phyloP scores from a whole-genome alignment of 179 eudicot genomes.

The Carnegiea gigantea region DNA sequence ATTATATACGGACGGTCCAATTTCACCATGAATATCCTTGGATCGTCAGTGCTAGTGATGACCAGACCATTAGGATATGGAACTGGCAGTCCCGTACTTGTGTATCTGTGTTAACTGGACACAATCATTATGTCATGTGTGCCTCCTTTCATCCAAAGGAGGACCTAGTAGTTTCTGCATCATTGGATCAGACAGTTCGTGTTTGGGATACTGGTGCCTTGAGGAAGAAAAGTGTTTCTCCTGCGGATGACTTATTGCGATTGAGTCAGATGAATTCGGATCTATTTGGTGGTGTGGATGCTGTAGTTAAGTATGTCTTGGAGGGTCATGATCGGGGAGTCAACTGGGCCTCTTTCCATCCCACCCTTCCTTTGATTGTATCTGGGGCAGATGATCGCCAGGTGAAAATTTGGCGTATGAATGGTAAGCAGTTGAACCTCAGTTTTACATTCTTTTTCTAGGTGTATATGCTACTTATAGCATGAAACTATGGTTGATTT shows the following conservation, averaged over 20 bases:
- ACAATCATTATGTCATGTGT: conserved; percentile 89
- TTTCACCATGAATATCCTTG: conserved; percentile 87
- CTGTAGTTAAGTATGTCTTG: conserved; percentile 80
- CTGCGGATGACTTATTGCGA: conserved; percentile 71
- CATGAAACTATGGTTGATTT: neutral
- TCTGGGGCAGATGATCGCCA: conserved; percentile 94
- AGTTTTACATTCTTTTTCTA: conserved; percentile 3
- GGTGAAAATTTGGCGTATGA: conserved; percentile 90
- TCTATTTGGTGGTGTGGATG: conserved; percentile 85
- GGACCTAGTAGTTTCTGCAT: conserved; percentile 84
- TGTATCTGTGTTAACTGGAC: conserved; percentile 80
- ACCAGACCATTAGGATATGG: conserved; percentile 90
- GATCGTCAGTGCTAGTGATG: conserved; percentile 95
- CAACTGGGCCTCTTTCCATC: conserved; percentile 90
- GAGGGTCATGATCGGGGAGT: conserved; percentile 94
- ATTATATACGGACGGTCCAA: conserved; percentile 84
- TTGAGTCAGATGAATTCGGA: conserved; percentile 78
- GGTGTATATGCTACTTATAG: neutral
- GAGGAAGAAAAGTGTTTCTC: conserved; percentile 72
- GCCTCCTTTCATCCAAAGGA: conserved; percentile 89
- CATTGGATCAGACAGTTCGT: conserved; percentile 86
- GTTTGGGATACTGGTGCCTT: conserved; percentile 87
- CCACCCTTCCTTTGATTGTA: conserved; percentile 75
- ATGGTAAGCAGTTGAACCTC: conserved; percentile 45
- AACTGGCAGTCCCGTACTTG: conserved; percentile 91